Evolutionary conservation across 768 basidiomycete genomes (phyloP).

Genomic region (Pulveroboletus sp.): DNA sequence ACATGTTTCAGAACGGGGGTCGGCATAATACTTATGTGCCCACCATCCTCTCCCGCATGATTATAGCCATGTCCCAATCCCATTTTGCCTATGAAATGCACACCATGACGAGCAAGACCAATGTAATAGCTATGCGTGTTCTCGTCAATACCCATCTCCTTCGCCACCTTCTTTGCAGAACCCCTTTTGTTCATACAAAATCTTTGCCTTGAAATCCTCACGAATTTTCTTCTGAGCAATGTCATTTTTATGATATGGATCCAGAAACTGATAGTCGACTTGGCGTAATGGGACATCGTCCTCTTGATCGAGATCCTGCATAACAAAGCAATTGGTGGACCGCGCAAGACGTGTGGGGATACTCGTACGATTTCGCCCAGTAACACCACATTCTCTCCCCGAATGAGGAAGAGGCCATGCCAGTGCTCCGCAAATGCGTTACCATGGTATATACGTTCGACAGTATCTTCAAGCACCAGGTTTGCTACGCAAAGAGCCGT

Average conservation of each 20-base stretch:
- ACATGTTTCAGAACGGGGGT: slow-evolving; percentile 52
- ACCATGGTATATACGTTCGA: slow-evolving; percentile 92
- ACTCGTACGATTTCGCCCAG: slow-evolving; percentile 90
- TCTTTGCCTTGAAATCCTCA: slow-evolving; percentile 81
- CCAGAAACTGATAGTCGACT: slow-evolving; percentile 69
- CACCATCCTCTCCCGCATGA: neutral
- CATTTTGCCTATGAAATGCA: slow-evolving; percentile 1
- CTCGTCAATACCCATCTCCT: slow-evolving; percentile 83
- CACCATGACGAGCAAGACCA: slow-evolving; percentile 2
- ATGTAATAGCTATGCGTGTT: slow-evolving; percentile 13
- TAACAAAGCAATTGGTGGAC: slow-evolving; percentile 3
- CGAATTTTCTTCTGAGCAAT: slow-evolving; percentile 70
- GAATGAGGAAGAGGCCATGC: slow-evolving; percentile 89
- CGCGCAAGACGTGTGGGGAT: neutral
- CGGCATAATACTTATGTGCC: too few species aligned
- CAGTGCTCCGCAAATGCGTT: slow-evolving; percentile 85
- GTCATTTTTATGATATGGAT: slow-evolving; percentile 70
- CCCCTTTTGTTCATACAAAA: slow-evolving; percentile 80
- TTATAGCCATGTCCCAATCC: slow-evolving; percentile 16
- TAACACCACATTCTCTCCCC: slow-evolving; percentile 97
- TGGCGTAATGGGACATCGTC: slow-evolving; percentile 80
- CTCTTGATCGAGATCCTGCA: slow-evolving; percentile 88
- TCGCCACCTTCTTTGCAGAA: slow-evolving; percentile 96
- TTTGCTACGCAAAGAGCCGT: slow-evolving; percentile 62
- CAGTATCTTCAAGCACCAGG: slow-evolving; percentile 92